Base-by-base conservation (phyloP, 2,329 filamentous ascomycete genomes). In the Ophiostoma montium region DNA sequence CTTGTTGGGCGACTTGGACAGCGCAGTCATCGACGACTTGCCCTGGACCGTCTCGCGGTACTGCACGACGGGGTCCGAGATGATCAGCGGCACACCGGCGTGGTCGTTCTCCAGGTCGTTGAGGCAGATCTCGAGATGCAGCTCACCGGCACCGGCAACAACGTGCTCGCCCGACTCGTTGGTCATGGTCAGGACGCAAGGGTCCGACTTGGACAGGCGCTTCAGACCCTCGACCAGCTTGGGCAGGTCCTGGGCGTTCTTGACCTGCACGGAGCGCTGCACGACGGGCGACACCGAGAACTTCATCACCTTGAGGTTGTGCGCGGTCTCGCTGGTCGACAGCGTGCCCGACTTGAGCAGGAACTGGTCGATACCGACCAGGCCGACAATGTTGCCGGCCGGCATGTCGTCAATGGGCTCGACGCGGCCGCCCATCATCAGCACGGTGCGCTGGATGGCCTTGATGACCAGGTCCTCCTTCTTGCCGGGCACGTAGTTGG, bases 231-330 rank as follows among this genome's bases (percentile, higher is more conserved):
- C 92, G 63, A 98, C 92, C 54, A 98, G 83, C 84, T 98, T 98
- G 71, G 92, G 92, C 57, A 98, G 82, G 79, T 98, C 92, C 76
- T 94, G 88, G 65, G 92, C 92, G 75, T 98, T 98, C 87, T 96
- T 96, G 78, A 95, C 90, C 75, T 95, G 87, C 65, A 98, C 92
- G 70, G 92, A 95, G 61, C 90, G 90, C 75, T 85, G 90, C 59
- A 98, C 92, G 74, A 98, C 92, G 63, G 92, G 92, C 54, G 92
- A 96, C 69, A 98, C 92, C 66, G 92, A 98, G 85, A 98, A 98
- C 80, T 95, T 96, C 92, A 98, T 98, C 75, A 98, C 92, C 84
- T 96, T 96, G 65, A 98, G 76, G 84, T 98, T 98, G 84, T 98
- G 92, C 68, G 92, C 90, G 58, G 87, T 94, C 61, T 98, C 92